phyloP scores from a whole-genome alignment of 2,329 filamentous ascomycete genomes.

The Aulographum hederae region DNA sequence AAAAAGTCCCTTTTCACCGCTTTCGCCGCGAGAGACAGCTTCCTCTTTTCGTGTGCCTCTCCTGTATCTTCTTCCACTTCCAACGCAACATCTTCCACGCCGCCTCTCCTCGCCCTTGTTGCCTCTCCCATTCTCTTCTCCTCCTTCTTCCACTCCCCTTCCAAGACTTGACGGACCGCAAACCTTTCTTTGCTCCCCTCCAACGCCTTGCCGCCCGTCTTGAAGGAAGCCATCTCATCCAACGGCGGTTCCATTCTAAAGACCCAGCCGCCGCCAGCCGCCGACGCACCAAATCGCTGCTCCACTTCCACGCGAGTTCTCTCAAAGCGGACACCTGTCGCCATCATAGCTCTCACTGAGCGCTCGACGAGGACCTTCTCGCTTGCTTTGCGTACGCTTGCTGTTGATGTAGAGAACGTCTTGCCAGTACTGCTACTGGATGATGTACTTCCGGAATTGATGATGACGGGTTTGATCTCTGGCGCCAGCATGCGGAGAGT shows the following conservation, averaged over 20 bases:
- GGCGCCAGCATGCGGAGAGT: slow-evolving; percentile 70
- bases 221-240: slow-evolving; percentile 61
- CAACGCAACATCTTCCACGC: slow-evolving; percentile 7
- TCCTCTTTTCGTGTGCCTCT: background rate
- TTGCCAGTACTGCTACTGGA: slow-evolving; percentile 15
- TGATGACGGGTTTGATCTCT: slow-evolving; percentile 76
- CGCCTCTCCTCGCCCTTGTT: slow-evolving; percentile 7
- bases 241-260: slow-evolving; percentile 89
- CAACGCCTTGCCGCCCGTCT: slow-evolving; percentile 39
- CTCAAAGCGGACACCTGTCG: slow-evolving; percentile 65
- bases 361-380: slow-evolving; percentile 68
- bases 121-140: slow-evolving; percentile 39
- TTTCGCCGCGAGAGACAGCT: slow-evolving; percentile 6
- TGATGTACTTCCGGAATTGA: slow-evolving; percentile 50
- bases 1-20: slow-evolving; percentile 68
- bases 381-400: slow-evolving; percentile 71
- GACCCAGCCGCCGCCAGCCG: slow-evolving; percentile 44
- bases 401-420: slow-evolving; percentile 38
- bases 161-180: slow-evolving; percentile 80
- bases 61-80: slow-evolving; percentile 13
- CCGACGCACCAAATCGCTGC: background rate
- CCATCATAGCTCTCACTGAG: slow-evolving; percentile 67
- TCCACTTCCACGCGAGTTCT: slow-evolving; percentile 55
- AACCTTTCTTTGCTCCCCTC: slow-evolving; percentile 77
- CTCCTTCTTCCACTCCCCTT: slow-evolving; percentile 71